These are phyloP conservation scores for Dillenia suffruticosa DNA, from an alignment of 164 flowering plant species.

Conservation along the genomic window DNA sequence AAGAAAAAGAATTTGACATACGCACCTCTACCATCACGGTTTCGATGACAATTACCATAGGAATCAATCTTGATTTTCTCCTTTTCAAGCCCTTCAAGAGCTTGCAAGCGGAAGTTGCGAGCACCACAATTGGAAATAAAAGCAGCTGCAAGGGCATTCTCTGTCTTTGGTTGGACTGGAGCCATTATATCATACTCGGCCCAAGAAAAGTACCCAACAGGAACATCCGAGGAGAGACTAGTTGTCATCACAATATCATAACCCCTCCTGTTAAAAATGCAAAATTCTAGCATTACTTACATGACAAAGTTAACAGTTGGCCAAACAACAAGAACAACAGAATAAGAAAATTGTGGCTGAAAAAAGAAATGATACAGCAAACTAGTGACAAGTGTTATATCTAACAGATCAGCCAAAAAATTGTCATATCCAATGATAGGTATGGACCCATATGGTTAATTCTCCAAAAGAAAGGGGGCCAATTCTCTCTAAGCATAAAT, in stretches of 20 bases:
- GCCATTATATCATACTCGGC: constrained; percentile 98
- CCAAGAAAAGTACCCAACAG: constrained; percentile 99
- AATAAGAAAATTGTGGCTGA: too few species aligned
- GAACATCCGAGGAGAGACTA: constrained; percentile 99
- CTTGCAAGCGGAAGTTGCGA: constrained; percentile 86
- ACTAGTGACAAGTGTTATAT: too few species aligned
- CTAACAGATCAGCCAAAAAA: too few species aligned
- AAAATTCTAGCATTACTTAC: too few species aligned
- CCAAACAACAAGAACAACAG: too few species aligned
- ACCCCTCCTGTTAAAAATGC: constrained; percentile 55
- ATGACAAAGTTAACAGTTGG: too few species aligned
- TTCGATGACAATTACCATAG: constrained; percentile 90
- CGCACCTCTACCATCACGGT: constrained; percentile 79
- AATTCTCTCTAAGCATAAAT: too few species aligned
- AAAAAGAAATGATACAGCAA: too few species aligned
- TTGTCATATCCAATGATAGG: too few species aligned
- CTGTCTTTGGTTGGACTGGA: constrained; percentile 82
- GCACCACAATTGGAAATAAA: constrained; percentile 96
- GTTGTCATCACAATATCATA: constrained; percentile 83
- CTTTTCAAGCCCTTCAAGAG: constrained; percentile 70
- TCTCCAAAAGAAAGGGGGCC: too few species aligned
- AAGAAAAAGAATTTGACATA: not conserved
- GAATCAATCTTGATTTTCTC: constrained; percentile 72
- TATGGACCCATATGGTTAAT: too few species aligned
- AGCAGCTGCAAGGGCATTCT: constrained; percentile 88